Conservation (phyloP, 805 yeast species). For the Starmerella bombicola region DNA sequence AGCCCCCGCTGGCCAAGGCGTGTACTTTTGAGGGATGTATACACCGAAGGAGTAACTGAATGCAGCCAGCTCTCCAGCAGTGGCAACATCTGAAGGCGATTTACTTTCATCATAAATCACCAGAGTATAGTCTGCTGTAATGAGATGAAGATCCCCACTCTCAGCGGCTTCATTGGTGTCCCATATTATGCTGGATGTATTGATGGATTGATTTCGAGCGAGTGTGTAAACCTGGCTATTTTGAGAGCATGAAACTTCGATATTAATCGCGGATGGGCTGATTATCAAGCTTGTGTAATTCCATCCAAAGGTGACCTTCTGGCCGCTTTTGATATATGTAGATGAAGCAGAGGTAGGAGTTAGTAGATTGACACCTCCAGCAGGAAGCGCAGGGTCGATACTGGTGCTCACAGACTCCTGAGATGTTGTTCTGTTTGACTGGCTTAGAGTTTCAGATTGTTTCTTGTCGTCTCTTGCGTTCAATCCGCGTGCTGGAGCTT, state of each 20-base stretch:
- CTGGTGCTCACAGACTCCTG: conserved; percentile 7
- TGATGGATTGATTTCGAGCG: conserved; percentile 27
- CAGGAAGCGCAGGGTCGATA: conserved; percentile 28
- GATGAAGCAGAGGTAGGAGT: conserved; percentile 29
- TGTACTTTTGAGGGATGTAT: conserved; percentile 31
- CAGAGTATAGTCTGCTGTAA: conserved; percentile 31
- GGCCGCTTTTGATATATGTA: conserved; percentile 31
- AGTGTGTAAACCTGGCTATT: conserved; percentile 31
- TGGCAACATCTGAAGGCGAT: conserved; percentile 23
- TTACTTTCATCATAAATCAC: conserved; percentile 28
- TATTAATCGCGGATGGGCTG: conserved; percentile 31
- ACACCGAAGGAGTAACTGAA: conserved; percentile 29
- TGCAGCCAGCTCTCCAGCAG: conserved; percentile 30
- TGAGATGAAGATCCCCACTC: conserved; percentile 20
- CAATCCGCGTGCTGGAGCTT: too few species aligned
- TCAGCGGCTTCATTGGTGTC: conserved; percentile 28
- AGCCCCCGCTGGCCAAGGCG: conserved; percentile 25
- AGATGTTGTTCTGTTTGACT: too few species aligned
- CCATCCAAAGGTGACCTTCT: conserved; percentile 33
- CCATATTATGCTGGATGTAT: conserved; percentile 28
- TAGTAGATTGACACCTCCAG: conserved; percentile 29
- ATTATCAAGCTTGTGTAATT: conserved; percentile 28
- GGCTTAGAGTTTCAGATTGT: too few species aligned
- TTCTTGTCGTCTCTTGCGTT: too few species aligned
- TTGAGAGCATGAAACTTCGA: conserved; percentile 30